Evolutionary conservation across 2,329 filamentous ascomycete genomes (phyloP).

Genomic region (Cryphonectria radicalis): DNA sequence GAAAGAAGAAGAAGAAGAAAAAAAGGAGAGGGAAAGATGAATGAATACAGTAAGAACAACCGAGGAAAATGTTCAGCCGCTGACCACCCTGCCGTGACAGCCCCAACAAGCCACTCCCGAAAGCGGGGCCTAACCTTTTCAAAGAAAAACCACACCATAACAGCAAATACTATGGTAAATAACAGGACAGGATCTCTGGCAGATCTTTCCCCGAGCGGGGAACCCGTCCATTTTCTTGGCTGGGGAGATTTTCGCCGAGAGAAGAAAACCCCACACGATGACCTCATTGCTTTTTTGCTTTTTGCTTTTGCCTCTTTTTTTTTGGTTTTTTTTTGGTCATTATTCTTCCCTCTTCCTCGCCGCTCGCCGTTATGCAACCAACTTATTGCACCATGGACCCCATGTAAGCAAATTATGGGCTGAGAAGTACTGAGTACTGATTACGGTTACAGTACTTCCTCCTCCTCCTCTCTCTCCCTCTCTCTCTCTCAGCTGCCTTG

Average conservation of each 20-base stretch:
- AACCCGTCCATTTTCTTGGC: slow-evolving; percentile 26
- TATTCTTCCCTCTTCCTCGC: neutral
- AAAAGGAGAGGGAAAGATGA: neutral
- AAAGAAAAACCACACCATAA: neutral
- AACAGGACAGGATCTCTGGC: slow-evolving; percentile 17
- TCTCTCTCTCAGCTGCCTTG: neutral
- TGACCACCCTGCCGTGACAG: neutral
- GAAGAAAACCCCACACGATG: slow-evolving; percentile 14
- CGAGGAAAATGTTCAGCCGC: neutral
- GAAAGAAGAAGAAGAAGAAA: neutral
- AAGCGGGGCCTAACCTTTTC: neutral
- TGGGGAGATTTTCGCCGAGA: slow-evolving; percentile 19
- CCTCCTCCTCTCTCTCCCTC: too few species aligned
- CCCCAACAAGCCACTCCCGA: neutral
- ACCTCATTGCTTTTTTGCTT: slow-evolving; percentile 17
- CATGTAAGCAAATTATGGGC: neutral
- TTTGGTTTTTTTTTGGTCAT: neutral
- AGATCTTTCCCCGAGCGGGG: slow-evolving; percentile 25
- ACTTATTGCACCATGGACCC: neutral
- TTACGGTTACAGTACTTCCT: neutral
- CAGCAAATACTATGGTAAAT: neutral
- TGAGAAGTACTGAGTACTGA: neutral
- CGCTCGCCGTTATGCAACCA: neutral
- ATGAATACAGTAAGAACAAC: neutral
- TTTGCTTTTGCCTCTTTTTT: neutral